Conservation (phyloP, 2,329 filamentous ascomycete genomes). For the Penicillium glabrum region DNA sequence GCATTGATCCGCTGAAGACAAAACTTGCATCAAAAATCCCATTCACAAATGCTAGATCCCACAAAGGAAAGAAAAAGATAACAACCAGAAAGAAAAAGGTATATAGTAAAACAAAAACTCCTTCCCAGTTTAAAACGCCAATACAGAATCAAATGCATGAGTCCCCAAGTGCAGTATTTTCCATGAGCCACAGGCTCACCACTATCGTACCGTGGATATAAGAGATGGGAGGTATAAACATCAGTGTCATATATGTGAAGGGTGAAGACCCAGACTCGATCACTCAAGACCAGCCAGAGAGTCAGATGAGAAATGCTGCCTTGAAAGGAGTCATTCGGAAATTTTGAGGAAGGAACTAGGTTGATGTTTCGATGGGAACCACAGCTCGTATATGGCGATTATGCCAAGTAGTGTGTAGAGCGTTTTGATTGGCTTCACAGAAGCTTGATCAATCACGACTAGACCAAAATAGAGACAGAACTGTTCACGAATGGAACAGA, state of each 20-base stretch:
- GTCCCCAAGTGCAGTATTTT: conserved; percentile 12
- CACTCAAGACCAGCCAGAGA: conserved; percentile 9
- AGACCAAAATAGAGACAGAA: not conserved
- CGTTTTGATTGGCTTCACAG: not conserved
- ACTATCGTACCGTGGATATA: conserved; percentile 17
- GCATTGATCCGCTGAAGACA: conserved; percentile 1
- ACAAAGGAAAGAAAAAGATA: conserved; percentile 2
- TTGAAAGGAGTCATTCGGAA: not conserved
- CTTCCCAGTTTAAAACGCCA: conserved; percentile 14
- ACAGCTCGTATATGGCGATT: not conserved
- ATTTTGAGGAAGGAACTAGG: not conserved
- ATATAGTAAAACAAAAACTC: conserved; percentile 19
- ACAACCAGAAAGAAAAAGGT: conserved; percentile 16
- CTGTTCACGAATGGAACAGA: conserved; percentile 80
- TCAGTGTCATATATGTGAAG: conserved; percentile 16
- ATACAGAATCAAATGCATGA: conserved; percentile 13
- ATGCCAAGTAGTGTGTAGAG: not conserved
- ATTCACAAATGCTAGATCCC: conserved; percentile 21
- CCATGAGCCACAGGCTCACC: conserved; percentile 11
- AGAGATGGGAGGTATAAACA: conserved; percentile 18
- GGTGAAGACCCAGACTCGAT: conserved; percentile 6
- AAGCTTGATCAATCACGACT: not conserved
- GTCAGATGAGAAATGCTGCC: not conserved
- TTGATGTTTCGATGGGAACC: not conserved
- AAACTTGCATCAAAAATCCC: conserved; percentile 8